Evolutionary conservation across 441 rosid species (phyloP), one percentile per base, ranked within the genome.

Genomic region (Jatropha multifida): DNA sequence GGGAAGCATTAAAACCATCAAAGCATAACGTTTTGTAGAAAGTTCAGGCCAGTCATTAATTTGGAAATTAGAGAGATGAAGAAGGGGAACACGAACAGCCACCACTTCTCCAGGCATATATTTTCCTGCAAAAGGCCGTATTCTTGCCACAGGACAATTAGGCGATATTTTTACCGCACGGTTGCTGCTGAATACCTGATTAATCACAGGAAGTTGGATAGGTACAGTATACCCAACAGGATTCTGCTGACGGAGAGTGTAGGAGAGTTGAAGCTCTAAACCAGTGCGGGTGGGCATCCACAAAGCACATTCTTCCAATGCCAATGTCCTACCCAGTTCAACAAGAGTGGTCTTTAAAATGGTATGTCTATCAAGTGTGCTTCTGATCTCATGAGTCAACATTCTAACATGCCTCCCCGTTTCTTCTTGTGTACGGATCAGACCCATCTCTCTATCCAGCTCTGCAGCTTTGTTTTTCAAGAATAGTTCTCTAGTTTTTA

Each of bases 211-310:
- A 42, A 89, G 88, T n/a, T 96, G 97, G 81, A 94, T 96, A 60
- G 99, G 99, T 4, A 96, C 98, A 0, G 97, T 92, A 82, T 86
- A 89, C 62, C 88, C 96, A 49, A 96, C 91, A 0, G 97, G 97
- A 85, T 94, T 93, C 83, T 91, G 98, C 79, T 92, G 99, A 75
- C 88, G 91, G 75, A 96, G 96, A 18, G 98, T 90, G 74, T 96
- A 90, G 4, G 97, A 89, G 8, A 96, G 99, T 74, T 91, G 98
- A 69, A 96, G 87, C 86, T 94, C 99, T 72, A 96, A 84, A n/a
- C 99, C 99, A 54, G 96, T 94, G 48, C 97, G 93, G 3, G 98
- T 96, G 18, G 98, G 99, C 99, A 96, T 96, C 99, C 99, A 96
- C 85, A 96, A 82, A 23, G 98, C 97, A 79, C 99, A 96, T 81